Conservation (phyloP, 805 yeast genomes). For the Saccharomycopsis javanensis region DNA sequence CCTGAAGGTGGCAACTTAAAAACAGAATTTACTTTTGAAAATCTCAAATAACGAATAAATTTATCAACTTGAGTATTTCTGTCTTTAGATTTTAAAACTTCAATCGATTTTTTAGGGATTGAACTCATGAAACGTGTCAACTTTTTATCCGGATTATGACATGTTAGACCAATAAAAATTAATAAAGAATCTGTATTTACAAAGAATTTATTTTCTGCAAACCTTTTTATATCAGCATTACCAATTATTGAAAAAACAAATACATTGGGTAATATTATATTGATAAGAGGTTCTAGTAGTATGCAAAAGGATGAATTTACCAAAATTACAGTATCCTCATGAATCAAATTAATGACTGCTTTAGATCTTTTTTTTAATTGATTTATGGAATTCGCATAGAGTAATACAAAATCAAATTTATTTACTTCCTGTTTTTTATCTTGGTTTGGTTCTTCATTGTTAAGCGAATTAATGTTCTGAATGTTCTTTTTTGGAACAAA, state of each 20-base stretch:
- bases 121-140: background rate
- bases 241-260: background rate
- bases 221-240: background rate
- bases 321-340: background rate
- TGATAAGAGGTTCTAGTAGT: background rate
- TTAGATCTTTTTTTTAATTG: background rate
- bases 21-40: background rate
- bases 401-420: slow-evolving; percentile 3
- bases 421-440: background rate
- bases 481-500: background rate
- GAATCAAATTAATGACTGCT: background rate
- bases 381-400: background rate
- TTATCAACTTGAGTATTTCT: background rate
- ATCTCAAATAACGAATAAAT: background rate
- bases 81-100: background rate
- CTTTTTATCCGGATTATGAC: background rate
- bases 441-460: background rate
- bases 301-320: background rate
- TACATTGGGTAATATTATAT: background rate
- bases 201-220: background rate
- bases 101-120: background rate
- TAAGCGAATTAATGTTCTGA: background rate
- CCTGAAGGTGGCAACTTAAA: background rate
- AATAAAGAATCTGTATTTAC: background rate
- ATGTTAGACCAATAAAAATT: background rate